Evolutionary conservation across 345 rosid species (phyloP).

Genomic region (Syzygium oleosum): DNA sequence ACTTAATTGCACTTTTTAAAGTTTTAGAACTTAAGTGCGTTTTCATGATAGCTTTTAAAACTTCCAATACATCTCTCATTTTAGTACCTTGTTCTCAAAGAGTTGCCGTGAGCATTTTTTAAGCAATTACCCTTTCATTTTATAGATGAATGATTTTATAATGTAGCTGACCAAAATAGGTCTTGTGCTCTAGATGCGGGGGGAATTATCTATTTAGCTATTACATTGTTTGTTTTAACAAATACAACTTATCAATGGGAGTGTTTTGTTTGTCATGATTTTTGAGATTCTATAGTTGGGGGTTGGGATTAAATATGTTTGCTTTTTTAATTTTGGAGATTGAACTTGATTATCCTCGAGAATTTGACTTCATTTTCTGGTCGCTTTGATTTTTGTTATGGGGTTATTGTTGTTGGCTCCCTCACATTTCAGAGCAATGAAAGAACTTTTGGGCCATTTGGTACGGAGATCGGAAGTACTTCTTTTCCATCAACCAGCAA

Average conservation of each 20-base stretch:
- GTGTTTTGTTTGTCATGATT: neutral
- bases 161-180: neutral
- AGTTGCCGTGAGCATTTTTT: neutral
- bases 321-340: neutral
- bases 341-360: neutral
- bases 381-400: fast-evolving
- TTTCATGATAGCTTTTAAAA: too few species aligned
- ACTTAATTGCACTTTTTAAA: too few species aligned
- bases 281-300: neutral
- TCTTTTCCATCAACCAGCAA: neutral
- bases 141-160: neutral
- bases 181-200: neutral
- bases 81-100: neutral
- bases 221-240: neutral
- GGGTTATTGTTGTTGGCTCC: neutral
- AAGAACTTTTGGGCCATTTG: neutral
- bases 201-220: neutral
- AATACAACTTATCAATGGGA: neutral
- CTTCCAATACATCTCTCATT: neutral
- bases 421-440: neutral
- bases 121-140: neutral
- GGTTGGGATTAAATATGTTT: neutral
- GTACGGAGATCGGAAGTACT: neutral
- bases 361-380: neutral
- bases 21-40: too few species aligned